Percentiles rank a stretch among this genome's conserved stretches.
Conservation (phyloP, 345 rosid species). For the Hibiscus mutabilis region DNA sequence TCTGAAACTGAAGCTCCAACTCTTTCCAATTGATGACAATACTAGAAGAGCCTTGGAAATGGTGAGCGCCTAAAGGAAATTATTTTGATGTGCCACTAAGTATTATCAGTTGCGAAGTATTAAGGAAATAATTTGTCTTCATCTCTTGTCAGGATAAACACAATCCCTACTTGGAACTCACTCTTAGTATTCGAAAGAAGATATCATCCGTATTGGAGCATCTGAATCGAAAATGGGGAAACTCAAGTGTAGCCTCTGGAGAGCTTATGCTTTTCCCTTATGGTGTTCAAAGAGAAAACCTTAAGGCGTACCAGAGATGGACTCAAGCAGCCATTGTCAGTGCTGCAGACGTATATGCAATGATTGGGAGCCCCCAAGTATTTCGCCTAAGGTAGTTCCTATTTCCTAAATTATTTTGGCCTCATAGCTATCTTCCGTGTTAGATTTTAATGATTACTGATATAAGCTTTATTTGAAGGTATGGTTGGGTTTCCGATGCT, state of each 20-base stretch:
- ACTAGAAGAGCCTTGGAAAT: constrained; percentile 82
- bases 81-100: constrained; percentile 15
- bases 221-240: constrained; percentile 93
- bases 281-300: constrained; percentile 52
- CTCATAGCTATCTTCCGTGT: neutral
- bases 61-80: constrained; percentile 43
- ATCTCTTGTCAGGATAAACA: constrained; percentile 71
- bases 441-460: constrained; percentile 17
- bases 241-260: constrained; percentile 74
- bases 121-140: constrained; percentile 17
- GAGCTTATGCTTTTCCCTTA: constrained; percentile 82
- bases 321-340: constrained; percentile 59
- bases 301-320: constrained; percentile 62
- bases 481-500: constrained; percentile 74
- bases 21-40: constrained; percentile 88
- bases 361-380: constrained; percentile 67
- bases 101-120: neutral
- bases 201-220: constrained; percentile 93
- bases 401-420: constrained; percentile 18
- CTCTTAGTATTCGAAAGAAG: constrained; percentile 89
- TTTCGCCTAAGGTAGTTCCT: constrained; percentile 87
- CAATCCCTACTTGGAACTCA: constrained; percentile 94
- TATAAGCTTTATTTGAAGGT: constrained; percentile 49
- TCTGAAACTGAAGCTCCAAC: constrained; percentile 84
- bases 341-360: constrained; percentile 72